These are phyloP conservation scores for Penicillium canariense DNA, from an alignment of 495 filamentous ascomycete species.

Conservation along the genomic window DNA sequence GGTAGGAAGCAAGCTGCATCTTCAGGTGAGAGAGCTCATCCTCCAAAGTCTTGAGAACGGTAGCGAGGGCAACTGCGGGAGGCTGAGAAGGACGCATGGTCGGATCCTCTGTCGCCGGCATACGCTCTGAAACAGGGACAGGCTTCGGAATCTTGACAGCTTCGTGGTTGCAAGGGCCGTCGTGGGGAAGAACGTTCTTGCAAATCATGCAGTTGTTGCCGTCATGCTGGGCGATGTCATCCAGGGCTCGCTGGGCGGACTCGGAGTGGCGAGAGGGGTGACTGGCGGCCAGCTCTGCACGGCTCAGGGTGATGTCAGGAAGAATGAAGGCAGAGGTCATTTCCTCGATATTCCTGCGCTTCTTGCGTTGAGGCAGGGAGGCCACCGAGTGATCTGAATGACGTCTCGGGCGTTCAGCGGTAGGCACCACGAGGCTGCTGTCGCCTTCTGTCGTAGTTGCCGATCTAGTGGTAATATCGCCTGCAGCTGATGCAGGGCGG, in stretches of 20 bases:
- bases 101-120: slow-evolving; percentile 62
- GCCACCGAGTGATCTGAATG: slow-evolving; percentile 46
- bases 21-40: slow-evolving; percentile 84
- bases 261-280: slow-evolving; percentile 40
- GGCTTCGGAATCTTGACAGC: slow-evolving; percentile 63
- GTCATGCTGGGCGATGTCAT: slow-evolving; percentile 61
- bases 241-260: slow-evolving; percentile 56
- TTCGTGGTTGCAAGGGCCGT: slow-evolving; percentile 40
- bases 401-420: slow-evolving; percentile 37
- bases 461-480: slow-evolving; percentile 34
- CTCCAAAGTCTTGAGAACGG: slow-evolving; percentile 72
- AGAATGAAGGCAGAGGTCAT: slow-evolving; percentile 83
- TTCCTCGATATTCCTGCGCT: slow-evolving; percentile 46
- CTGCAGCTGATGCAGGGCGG: slow-evolving; percentile 40
- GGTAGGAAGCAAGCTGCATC: slow-evolving; percentile 57
- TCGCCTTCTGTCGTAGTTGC: slow-evolving; percentile 31
- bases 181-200: slow-evolving; percentile 53
- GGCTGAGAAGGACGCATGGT: slow-evolving; percentile 75
- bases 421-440: slow-evolving; percentile 30
- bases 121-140: slow-evolving; percentile 67
- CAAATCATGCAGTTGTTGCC: slow-evolving; percentile 73
- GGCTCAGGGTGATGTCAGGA: slow-evolving; percentile 62
- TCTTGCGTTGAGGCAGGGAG: slow-evolving; percentile 28
- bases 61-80: slow-evolving; percentile 73
- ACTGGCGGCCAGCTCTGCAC: slow-evolving; percentile 32